Percentiles rank a stretch among this genome's conserved stretches.
These are phyloP conservation scores for Candida cerambycidarum DNA, from an alignment of 805 yeast species.

Conservation along the genomic window DNA sequence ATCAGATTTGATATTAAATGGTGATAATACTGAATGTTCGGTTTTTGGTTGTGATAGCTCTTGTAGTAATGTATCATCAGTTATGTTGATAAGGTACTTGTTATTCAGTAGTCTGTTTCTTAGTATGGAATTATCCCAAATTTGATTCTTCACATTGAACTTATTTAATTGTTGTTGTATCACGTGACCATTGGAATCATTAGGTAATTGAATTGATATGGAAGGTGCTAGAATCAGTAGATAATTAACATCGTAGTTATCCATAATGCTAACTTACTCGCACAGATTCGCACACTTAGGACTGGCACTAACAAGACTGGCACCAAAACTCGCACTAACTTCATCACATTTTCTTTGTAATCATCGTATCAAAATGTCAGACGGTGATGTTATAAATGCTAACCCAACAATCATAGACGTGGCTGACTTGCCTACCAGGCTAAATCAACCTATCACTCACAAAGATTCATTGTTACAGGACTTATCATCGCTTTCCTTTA, in stretches of 20 bases:
- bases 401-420: conserved; percentile 84
- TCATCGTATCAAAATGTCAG: conserved; percentile 11
- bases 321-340: background rate
- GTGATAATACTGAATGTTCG: conserved; percentile 34
- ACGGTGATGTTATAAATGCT: conserved; percentile 59
- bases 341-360: too few relatives aligned
- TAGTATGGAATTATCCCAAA: conserved; percentile 41
- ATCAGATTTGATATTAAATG: conserved; percentile 33
- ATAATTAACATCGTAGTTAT: conserved; percentile 26
- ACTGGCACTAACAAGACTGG: too few relatives aligned
- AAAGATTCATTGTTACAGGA: conserved; percentile 18
- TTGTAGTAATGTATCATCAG: background rate
- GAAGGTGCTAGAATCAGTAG: conserved; percentile 40
- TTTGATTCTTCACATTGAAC: conserved; percentile 1
- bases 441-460: conserved; percentile 13
- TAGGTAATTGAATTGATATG: conserved; percentile 16
- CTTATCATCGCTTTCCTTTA: conserved; percentile 31
- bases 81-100: conserved; percentile 26
- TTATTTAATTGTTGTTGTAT: conserved; percentile 15
- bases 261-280: too few relatives aligned
- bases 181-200: background rate
- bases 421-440: conserved; percentile 73
- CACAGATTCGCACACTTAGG: background rate
- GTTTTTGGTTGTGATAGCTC: conserved; percentile 2
- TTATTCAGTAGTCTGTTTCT: conserved; percentile 34